Base-by-base conservation (phyloP, 1,284 basidiomycete genomes). In the Ustilago tritici region DNA sequence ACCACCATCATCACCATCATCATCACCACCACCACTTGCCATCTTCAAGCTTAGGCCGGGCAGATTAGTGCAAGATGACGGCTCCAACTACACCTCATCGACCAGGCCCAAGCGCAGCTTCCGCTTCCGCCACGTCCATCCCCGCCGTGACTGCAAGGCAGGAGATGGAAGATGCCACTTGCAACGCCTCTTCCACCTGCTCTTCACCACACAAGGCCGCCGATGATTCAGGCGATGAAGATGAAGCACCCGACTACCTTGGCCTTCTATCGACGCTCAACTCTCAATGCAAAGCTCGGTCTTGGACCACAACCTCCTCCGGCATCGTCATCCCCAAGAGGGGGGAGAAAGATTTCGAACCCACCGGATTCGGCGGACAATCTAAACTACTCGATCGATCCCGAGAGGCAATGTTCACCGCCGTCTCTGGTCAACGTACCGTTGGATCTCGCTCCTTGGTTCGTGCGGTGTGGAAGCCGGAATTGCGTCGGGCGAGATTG, bases 321-420 rank as follows among this genome's bases (percentile, higher is more conserved):
- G 31, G 54, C 17, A 68, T 65, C 35, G 65, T 72, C 46, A 83
- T 85, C 47, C 83, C 84, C 10, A 85, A 85, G 54, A 59, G 84
- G 11, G 83, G 84, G 12, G 82, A 84, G 23, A 85, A 84, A 43
- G 83, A 84, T 80, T 98, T 95, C 80, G 95, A 98, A 86, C 96
- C 96, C 4, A 87, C 89, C 78, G 87, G 82, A 66, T 73, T 87
- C 84, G 78, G 89, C 61, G 89, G 91, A 50, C 90, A 93, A 65
- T 90, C 91, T 19, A 93, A 94, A 55, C 91, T 92, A 63, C 88
- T 96, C n/a, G 93, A 95, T 77, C 87, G 90, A 31, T 92, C 93
- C 86, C 88, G 95, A 58, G 88, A 90, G 64, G 94, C 95, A 10
- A 94, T 97, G 91, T 92, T 95, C 70, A 91, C 92, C 47, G 92